A percentile compares a stretch with the other conserved stretches of the same genome.
Evolutionary conservation across 768 basidiomycete genomes (phyloP).

Genomic region (Hebeloma cylindrosporum): DNA sequence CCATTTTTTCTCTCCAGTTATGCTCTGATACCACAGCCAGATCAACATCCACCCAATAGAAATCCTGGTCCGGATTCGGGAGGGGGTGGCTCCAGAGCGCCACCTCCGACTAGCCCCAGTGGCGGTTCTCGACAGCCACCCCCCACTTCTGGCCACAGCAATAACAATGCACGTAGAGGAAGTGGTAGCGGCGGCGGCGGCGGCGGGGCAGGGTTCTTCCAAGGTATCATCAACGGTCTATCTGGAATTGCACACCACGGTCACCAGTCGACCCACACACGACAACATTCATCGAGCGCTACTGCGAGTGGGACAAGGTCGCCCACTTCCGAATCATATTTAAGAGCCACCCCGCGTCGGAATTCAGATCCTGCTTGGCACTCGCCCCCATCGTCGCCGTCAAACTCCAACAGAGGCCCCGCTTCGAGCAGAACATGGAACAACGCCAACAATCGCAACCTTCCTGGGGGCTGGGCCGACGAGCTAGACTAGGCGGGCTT

Average conservation of each 20-base stretch:
- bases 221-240: conserved; percentile 34
- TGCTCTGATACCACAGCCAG: conserved; percentile 69
- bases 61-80: conserved; percentile 16
- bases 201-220: conserved; percentile 30
- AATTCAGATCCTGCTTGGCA: conserved; percentile 32
- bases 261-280: conserved; percentile 3
- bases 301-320: conserved; percentile 16
- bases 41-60: conserved; percentile 32
- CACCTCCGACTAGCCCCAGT: conserved; percentile 11
- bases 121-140: too few relatives aligned
- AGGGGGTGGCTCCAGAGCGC: conserved; percentile 1
- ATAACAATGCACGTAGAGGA: too few relatives aligned
- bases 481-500: conserved; percentile 40
- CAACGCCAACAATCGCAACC: conserved; percentile 19
- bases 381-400: conserved; percentile 14
- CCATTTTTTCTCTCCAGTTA: conserved; percentile 43
- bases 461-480: conserved; percentile 47
- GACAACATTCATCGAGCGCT: conserved; percentile 3
- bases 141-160: too few relatives aligned
- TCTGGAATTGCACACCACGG: conserved; percentile 17
- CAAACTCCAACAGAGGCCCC: conserved; percentile 3
- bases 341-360: conserved; percentile 19
- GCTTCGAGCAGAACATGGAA: conserved; percentile 8
- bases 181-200: too few relatives aligned
- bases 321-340: conserved; percentile 9